Evolutionary conservation across 306 rosid genomes (phyloP), one percentile per base, ranked within the genome.

Genomic region (Chamaecrista fasciculata): DNA sequence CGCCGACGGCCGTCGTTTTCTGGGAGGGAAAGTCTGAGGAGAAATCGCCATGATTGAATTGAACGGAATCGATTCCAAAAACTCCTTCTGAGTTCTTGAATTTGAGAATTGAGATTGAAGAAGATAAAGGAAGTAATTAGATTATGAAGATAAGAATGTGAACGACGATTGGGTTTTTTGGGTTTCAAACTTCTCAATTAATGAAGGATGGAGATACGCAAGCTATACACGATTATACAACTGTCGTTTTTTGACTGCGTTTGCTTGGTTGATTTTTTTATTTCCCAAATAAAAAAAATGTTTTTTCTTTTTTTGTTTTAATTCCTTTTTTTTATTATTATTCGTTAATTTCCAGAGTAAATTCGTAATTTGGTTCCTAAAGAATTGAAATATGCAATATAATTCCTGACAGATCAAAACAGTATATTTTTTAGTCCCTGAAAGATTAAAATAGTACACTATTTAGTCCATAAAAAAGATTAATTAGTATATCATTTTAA

Each of bases 11-110:
- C 89, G 92, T 49, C 92, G 88, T 64, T 86, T 94, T 34, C 85
- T 39, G 5, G 82, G 76, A 1, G 84, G 82, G 46, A 90, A 86
- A 4, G 66, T 58, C 59, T 83, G 75, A 0, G 85, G 87, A 24
- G 86, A 66, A 31, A 94, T 61, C 2, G 89, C 86, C 97, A 94
- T 93, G 47, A 47, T n/a, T n/a, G n/a, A n/a, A n/a, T n/a, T n/a
- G n/a, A n/a, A n/a, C n/a, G n/a, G n/a, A n/a, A n/a, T n/a, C n/a
- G n/a, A n/a, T n/a, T n/a, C n/a, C n/a, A n/a, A n/a, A n/a, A n/a
- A n/a, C n/a, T n/a, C n/a, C n/a, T n/a, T n/a, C n/a, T n/a, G n/a
- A n/a, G n/a, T n/a, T n/a, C n/a, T n/a, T n/a, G n/a, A n/a, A n/a
- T n/a, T n/a, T n/a, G n/a, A n/a, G n/a, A n/a, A 33, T 15, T 11